These are phyloP conservation scores for Phaeodactylum tricornutum DNA, from an alignment of 108 stramenopile species.

Conservation along the genomic window DNA sequence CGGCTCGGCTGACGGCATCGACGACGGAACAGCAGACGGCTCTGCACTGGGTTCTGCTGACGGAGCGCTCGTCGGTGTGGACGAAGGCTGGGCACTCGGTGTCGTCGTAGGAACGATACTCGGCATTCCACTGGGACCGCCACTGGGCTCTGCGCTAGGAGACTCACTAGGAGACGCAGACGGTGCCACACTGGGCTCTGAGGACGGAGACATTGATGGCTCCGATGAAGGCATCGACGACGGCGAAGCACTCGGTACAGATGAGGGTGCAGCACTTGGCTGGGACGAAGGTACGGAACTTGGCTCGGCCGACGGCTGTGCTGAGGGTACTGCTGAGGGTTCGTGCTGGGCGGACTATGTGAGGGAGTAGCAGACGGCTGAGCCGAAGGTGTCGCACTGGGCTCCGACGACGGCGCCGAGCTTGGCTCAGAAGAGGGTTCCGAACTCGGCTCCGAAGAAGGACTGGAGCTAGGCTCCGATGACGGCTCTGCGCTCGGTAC, in stretches of 20 bases:
- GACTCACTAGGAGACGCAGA: neutral
- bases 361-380: neutral
- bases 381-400: neutral
- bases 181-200: neutral
- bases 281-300: too few species aligned
- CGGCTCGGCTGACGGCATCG: neutral
- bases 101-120: neutral
- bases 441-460: constrained; percentile 1
- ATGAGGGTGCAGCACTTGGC: neutral
- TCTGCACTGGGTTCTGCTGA: neutral
- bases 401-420: constrained; percentile 1
- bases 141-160: constrained; percentile 1
- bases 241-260: neutral
- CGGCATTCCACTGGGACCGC: constrained; percentile 4
- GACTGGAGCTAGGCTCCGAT: neutral
- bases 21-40: neutral
- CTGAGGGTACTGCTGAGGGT: neutral
- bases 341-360: neutral
- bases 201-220: constrained; percentile 1
- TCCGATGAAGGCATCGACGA: neutral
- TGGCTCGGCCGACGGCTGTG: neutral
- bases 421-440: constrained; percentile 1
- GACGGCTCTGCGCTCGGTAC: neutral
- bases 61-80: neutral
- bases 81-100: neutral